A percentile compares a stretch with the other conserved stretches of the same genome.
These are phyloP conservation scores for Pseudogymnoascus sp. DNA, from an alignment of 2,329 filamentous ascomycete genomes.

Conservation along the genomic window DNA sequence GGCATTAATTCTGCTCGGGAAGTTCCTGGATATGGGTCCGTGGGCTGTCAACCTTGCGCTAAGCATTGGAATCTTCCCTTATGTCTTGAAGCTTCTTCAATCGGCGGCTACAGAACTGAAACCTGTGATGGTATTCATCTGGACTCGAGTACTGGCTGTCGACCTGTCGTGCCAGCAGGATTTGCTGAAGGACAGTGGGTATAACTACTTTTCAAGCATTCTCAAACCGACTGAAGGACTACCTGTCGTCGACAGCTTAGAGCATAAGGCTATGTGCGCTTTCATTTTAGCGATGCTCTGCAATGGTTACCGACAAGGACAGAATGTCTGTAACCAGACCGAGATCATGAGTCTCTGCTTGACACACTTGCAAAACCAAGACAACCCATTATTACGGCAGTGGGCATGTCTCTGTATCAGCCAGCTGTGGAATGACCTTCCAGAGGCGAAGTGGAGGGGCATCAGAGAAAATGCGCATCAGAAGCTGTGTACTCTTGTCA, in stretches of 20 bases:
- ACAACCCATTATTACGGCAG: conserved; percentile 82
- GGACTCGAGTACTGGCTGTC: conserved; percentile 90
- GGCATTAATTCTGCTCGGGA: conserved; percentile 82
- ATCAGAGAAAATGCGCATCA: conserved; percentile 79
- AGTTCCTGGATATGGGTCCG: conserved; percentile 88
- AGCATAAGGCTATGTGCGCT: conserved; percentile 97
- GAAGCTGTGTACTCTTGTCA: conserved; percentile 69
- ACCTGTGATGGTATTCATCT: conserved; percentile 99
- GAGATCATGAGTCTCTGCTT: conserved; percentile 87
- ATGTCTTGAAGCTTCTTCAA: conserved; percentile 93
- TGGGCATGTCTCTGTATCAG: conserved; percentile 95
- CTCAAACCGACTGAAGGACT: conserved; percentile 76
- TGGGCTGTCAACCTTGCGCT: conserved; percentile 98
- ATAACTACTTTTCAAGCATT: conserved; percentile 92
- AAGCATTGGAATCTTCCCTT: conserved; percentile 97
- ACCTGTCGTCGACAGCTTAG: conserved; percentile 77
- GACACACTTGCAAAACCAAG: conserved; percentile 70
- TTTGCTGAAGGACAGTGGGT: conserved; percentile 91
- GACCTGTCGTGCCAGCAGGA: conserved; percentile 91
- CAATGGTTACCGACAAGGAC: conserved; percentile 85
- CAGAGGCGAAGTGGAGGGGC: conserved; percentile 93
- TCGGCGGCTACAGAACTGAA: conserved; percentile 92
- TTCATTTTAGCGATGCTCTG: conserved; percentile 97
- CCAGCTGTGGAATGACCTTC: conserved; percentile 84
- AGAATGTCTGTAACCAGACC: conserved; percentile 81